phyloP scores from a whole-genome alignment of 345 rosid genomes.

The Odontarrhena argentea region DNA sequence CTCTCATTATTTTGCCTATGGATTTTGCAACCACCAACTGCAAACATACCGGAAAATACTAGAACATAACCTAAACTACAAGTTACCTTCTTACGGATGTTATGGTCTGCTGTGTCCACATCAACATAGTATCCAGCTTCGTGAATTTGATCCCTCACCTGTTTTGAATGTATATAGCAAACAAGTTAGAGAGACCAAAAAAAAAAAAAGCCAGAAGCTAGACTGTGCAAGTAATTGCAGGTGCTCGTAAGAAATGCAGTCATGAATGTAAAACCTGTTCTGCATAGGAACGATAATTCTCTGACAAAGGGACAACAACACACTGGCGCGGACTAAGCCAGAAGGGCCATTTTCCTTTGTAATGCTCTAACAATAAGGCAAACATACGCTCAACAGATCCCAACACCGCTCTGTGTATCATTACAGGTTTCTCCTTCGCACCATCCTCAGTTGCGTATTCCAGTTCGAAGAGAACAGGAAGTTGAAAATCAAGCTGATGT shows the following conservation, averaged over 20 bases:
- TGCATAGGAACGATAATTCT: conserved; percentile 62
- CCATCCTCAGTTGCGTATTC: conserved; percentile 79
- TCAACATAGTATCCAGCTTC: conserved; percentile 69
- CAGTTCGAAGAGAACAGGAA: conserved; percentile 64
- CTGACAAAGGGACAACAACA: conserved; percentile 81
- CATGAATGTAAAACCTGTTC: conserved; percentile 42
- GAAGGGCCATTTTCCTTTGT: conserved; percentile 90
- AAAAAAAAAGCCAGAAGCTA: not conserved
- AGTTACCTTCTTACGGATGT: conserved; percentile 72
- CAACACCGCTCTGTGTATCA: conserved; percentile 80
- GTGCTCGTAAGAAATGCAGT: conserved; percentile 1
- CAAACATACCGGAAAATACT: too few species aligned
- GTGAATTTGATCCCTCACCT: conserved; percentile 62
- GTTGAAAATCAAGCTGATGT: conserved; percentile 84
- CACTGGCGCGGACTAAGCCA: conserved; percentile 95
- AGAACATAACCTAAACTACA: not conserved
- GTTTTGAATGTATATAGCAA: not conserved
- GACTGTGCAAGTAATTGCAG: not conserved
- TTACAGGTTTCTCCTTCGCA: conserved; percentile 76
- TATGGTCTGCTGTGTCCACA: conserved; percentile 61
- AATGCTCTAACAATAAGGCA: conserved; percentile 58
- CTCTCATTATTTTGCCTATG: not conserved
- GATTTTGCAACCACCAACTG: too few species aligned
- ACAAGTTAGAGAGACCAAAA: not conserved
- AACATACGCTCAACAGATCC: conserved; percentile 93